Evolutionary conservation across 1,284 basidiomycete genomes (phyloP).

Genomic region (Sanguinoderma infundibulare): DNA sequence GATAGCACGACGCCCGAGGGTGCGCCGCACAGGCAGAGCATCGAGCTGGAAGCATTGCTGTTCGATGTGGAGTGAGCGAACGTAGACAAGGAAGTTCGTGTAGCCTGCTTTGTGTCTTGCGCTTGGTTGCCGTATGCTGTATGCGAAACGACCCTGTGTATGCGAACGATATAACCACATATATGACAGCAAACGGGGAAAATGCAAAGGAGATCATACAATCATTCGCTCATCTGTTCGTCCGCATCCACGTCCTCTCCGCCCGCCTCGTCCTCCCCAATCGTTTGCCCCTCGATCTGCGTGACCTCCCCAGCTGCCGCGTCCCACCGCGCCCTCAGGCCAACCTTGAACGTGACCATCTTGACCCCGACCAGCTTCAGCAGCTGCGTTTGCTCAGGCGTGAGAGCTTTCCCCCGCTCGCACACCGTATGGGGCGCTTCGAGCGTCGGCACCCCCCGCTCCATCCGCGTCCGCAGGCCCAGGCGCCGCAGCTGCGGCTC

Average conservation of each 20-base stretch:
- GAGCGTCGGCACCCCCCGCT: constrained; percentile 88
- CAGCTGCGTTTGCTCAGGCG: constrained; percentile 86
- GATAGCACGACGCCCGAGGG: constrained; percentile 42
- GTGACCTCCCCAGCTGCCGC: constrained; percentile 71
- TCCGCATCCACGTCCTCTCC: constrained; percentile 44
- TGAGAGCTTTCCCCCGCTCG: constrained; percentile 80
- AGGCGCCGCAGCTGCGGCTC: constrained; percentile 95
- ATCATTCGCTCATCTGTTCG: constrained; percentile 46
- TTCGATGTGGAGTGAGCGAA: constrained; percentile 35
- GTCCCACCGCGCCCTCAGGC: constrained; percentile 77
- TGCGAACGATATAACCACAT: neutral
- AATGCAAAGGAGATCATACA: constrained; percentile 12
- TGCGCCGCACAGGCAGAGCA: constrained; percentile 45
- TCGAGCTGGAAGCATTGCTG: constrained; percentile 44
- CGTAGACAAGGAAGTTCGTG: neutral
- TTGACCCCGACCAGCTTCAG: constrained; percentile 87
- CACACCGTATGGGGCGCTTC: constrained; percentile 85
- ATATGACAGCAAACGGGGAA: constrained; percentile 8
- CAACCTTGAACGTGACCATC: constrained; percentile 84
- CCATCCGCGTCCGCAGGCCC: constrained; percentile 86
- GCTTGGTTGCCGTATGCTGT: neutral
- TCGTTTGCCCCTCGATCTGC: constrained; percentile 53
- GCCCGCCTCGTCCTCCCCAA: constrained; percentile 42
- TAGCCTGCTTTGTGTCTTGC: neutral
- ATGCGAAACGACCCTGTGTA: neutral